Evolutionary conservation across 2,329 filamentous ascomycete species (phyloP).

Genomic region (Alternaria angustiovoidea): DNA sequence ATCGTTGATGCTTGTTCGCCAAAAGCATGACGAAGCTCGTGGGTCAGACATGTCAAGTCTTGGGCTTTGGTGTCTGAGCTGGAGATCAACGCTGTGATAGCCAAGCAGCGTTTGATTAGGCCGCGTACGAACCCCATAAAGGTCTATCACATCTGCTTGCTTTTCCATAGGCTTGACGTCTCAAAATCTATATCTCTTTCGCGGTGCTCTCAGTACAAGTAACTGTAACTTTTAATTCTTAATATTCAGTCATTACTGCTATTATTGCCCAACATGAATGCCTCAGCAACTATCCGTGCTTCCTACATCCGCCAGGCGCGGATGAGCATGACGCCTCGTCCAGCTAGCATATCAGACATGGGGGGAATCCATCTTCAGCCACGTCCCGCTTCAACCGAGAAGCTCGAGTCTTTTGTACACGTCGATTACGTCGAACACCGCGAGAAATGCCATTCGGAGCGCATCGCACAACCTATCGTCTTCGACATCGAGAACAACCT

Average conservation of each 20-base stretch:
- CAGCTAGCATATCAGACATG: constrained; percentile 5
- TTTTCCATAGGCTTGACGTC: background rate
- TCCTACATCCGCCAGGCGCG: constrained; percentile 37
- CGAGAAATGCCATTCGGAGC: constrained; percentile 30
- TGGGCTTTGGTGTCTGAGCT: constrained; percentile 7
- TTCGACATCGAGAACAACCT: constrained; percentile 11
- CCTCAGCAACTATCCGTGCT: constrained; percentile 39
- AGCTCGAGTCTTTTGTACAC: constrained; percentile 28
- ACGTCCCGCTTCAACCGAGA: constrained; percentile 28
- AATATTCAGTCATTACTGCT: background rate
- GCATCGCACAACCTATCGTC: constrained; percentile 1
- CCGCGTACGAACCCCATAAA: background rate
- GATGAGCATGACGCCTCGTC: constrained; percentile 24
- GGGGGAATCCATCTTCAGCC: constrained; percentile 15
- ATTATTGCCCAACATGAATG: constrained; percentile 32
- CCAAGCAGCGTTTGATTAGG: background rate
- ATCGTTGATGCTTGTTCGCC: constrained; percentile 4
- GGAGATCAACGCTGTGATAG: constrained; percentile 6
- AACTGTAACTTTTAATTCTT: constrained; percentile 17
- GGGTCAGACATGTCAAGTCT: constrained; percentile 27
- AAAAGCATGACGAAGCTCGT: constrained; percentile 15
- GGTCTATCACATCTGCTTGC: constrained; percentile 1
- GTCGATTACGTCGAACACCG: constrained; percentile 34
- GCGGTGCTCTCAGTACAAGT: constrained; percentile 3
- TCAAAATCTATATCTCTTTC: background rate